phyloP scores from a whole-genome alignment of 2,329 filamentous ascomycete genomes.

The Alternaria brassicae region DNA sequence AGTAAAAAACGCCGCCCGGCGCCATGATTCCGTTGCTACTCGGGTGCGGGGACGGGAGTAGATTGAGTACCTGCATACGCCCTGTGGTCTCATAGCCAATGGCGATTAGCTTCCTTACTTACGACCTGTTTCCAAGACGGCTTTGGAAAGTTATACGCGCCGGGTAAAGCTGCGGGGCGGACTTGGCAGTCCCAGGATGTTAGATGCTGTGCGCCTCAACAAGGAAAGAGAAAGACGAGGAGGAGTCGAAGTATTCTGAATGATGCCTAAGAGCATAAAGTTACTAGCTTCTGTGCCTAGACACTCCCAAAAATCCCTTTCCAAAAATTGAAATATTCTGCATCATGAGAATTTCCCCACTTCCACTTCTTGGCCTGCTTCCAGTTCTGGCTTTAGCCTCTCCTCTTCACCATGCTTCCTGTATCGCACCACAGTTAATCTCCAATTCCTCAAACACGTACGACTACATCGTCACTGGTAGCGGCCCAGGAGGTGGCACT shows the following conservation, averaged over 20 bases:
- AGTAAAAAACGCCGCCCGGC: background rate
- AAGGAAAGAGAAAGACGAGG: constrained; percentile 1
- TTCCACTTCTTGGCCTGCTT: background rate
- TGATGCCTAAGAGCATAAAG: background rate
- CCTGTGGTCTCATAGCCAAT: background rate
- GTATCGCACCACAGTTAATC: constrained; percentile 3
- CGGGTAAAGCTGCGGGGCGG: background rate
- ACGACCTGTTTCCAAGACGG: background rate
- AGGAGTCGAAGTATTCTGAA: background rate
- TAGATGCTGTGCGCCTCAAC: background rate
- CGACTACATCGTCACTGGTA: constrained; percentile 61
- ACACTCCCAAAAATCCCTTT: background rate
- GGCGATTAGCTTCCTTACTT: background rate
- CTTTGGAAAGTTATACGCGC: background rate
- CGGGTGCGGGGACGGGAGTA: constrained; percentile 4
- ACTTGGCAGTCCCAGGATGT: background rate
- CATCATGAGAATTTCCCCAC: background rate
- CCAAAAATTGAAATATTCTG: background rate
- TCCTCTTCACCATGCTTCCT: background rate
- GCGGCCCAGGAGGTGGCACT: constrained; percentile 35
- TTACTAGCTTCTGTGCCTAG: no score
- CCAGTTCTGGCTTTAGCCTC: background rate
- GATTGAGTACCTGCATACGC: constrained; percentile 12
- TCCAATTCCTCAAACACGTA: constrained; percentile 24
- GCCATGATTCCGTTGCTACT: constrained; percentile 5